Percentiles rank a stretch among this genome's conserved stretches.
phyloP scores from a whole-genome alignment of 495 filamentous ascomycete genomes.

The Aspergillus ostianus region DNA sequence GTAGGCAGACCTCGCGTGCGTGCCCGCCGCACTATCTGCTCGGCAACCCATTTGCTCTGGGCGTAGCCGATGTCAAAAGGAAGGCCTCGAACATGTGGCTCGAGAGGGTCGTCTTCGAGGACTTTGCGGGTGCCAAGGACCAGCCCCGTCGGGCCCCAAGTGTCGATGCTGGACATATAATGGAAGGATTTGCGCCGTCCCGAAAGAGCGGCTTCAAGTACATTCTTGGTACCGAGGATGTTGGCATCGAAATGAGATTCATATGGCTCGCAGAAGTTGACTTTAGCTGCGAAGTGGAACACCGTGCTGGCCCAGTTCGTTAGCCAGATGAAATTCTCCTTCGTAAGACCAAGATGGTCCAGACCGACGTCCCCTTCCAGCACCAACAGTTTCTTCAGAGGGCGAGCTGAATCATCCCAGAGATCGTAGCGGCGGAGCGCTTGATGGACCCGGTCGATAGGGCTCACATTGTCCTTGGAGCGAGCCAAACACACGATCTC shows the following conservation, averaged over 20 bases:
- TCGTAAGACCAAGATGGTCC: constrained; percentile 1
- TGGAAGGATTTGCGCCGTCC: constrained; percentile 24
- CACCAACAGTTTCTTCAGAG: constrained; percentile 9
- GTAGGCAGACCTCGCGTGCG: constrained; percentile 16
- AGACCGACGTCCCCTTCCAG: constrained; percentile 17
- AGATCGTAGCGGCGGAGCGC: constrained; percentile 13
- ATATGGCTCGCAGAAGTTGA: constrained; percentile 25
- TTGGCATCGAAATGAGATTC: constrained; percentile 16
- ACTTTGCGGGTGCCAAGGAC: constrained; percentile 6
- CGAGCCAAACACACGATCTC: constrained; percentile 18
- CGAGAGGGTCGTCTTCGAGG: constrained; percentile 15
- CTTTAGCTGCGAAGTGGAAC: constrained; percentile 19
- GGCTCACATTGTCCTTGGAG: not conserved
- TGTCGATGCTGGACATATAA: constrained; percentile 22
- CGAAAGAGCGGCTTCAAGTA: constrained; percentile 8
- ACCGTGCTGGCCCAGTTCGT: constrained; percentile 12
- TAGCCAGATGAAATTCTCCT: constrained; percentile 8
- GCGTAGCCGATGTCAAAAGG: constrained; percentile 23
- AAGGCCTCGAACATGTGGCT: constrained; percentile 4
- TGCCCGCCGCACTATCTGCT: constrained; percentile 18
- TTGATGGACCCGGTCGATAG: not conserved
- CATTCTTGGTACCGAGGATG: constrained; percentile 18
- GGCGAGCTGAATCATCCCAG: not conserved
- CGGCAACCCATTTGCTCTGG: constrained; percentile 19
- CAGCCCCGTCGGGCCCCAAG: constrained; percentile 12